phyloP scores from a whole-genome alignment of 176 grass and related monocot species.

The Musa schizocarpa region DNA sequence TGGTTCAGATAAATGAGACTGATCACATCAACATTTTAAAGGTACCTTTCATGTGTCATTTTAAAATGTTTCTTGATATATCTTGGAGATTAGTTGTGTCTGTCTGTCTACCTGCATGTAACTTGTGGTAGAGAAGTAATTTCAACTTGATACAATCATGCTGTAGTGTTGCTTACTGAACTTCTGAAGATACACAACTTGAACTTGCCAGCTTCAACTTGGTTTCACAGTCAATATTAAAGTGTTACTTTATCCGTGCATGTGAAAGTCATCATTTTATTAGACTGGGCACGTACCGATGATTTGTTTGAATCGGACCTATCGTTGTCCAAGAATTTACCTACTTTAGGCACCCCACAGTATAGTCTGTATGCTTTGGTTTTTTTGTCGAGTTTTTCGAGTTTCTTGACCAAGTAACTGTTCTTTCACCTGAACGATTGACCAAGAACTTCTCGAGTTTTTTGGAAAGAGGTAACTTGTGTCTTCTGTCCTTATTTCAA shows the following conservation, averaged over 20 bases:
- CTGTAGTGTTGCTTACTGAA: neutral
- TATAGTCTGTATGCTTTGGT: neutral
- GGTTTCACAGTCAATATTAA: neutral
- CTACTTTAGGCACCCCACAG: neutral
- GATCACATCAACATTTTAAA: slow-evolving; percentile 98
- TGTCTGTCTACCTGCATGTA: neutral
- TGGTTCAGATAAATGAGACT: slow-evolving; percentile 88
- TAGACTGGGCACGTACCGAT: neutral
- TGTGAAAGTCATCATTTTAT: neutral
- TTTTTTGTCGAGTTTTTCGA: neutral
- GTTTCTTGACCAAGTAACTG: too few relatives aligned
- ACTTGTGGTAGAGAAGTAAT: neutral
- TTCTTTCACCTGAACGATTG: neutral
- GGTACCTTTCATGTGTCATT: slow-evolving; percentile 34
- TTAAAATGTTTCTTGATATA: neutral
- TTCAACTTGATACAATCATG: neutral
- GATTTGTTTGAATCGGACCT: neutral
- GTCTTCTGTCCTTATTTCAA: neutral
- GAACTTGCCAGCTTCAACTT: neutral
- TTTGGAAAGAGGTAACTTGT: neutral
- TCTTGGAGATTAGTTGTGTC: neutral
- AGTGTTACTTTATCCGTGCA: neutral
- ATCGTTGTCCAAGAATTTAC: neutral
- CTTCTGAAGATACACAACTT: neutral
- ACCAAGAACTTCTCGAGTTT: neutral